Conservation (phyloP, 2,329 filamentous ascomycete species). For the Lasiodiplodia gonubiensis region DNA sequence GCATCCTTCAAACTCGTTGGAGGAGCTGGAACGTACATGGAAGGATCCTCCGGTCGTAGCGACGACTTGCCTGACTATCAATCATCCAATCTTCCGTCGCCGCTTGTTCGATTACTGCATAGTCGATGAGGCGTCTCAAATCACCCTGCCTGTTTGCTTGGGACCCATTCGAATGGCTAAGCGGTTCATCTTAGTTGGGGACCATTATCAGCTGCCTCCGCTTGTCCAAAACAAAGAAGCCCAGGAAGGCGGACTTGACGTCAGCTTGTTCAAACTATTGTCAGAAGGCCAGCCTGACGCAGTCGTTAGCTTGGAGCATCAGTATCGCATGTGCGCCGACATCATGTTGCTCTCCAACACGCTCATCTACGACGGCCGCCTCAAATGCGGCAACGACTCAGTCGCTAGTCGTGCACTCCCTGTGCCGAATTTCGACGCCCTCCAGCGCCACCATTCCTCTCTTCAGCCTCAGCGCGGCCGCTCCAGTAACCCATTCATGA, state of each 20-base stretch:
- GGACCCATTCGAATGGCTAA: conserved; percentile 91
- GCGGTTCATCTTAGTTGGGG: conserved; percentile 93
- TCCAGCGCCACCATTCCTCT: conserved; percentile 43
- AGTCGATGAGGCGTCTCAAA: conserved; percentile 96
- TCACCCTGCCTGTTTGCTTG: conserved; percentile 91
- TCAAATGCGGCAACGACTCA: conserved; percentile 84
- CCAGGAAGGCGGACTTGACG: conserved; percentile 81
- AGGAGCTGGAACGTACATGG: conserved; percentile 83
- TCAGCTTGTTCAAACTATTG: conserved; percentile 91
- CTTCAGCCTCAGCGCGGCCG: background rate
- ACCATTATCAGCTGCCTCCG: conserved; percentile 94
- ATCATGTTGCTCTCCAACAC: conserved; percentile 94
- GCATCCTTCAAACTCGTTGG: conserved; percentile 74
- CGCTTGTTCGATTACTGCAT: conserved; percentile 97
- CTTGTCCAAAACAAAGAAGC: conserved; percentile 93
- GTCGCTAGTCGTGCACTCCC: conserved; percentile 73
- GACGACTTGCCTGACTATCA: conserved; percentile 92
- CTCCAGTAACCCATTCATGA: conserved; percentile 5
- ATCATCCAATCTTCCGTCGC: conserved; percentile 84
- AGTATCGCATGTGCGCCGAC: conserved; percentile 98
- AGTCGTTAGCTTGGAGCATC: conserved; percentile 90
- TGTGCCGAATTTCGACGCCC: conserved; percentile 59
- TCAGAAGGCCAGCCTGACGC: conserved; percentile 86
- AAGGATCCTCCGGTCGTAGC: conserved; percentile 88
- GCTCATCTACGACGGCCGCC: conserved; percentile 86